Percentiles rank a stretch among this genome's conserved stretches.
Evolutionary conservation across 2,329 filamentous ascomycete genomes (phyloP).

Genomic region (Phialophora tarda): DNA sequence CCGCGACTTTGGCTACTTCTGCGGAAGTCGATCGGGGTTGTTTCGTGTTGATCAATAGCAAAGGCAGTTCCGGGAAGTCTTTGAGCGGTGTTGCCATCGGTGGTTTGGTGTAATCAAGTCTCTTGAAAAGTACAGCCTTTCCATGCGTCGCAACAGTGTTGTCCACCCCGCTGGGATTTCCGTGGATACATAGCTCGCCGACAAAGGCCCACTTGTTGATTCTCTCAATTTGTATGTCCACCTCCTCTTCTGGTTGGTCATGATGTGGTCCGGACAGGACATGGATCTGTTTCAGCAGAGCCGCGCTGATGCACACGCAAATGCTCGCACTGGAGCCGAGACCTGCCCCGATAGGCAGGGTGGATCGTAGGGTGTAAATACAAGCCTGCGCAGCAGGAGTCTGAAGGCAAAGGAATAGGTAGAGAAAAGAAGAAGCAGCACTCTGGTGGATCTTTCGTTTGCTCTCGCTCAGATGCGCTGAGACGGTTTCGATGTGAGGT

Average conservation of each 20-base stretch:
- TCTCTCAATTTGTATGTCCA: conserved; percentile 86
- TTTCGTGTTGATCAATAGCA: conserved; percentile 87
- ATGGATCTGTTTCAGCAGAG: conserved; percentile 84
- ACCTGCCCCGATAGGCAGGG: conserved; percentile 89
- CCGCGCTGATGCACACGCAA: conserved; percentile 82
- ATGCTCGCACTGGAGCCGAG: conserved; percentile 95
- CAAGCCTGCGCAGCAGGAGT: conserved; percentile 78
- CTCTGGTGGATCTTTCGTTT: conserved; percentile 82
- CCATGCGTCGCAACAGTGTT: conserved; percentile 95
- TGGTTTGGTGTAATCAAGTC: conserved; percentile 76
- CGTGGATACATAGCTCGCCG: conserved; percentile 94
- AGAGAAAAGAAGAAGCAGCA: conserved; percentile 85
- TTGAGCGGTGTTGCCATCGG: conserved; percentile 77
- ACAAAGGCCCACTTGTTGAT: conserved; percentile 99
- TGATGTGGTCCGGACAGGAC: conserved; percentile 88
- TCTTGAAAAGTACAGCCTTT: conserved; percentile 90
- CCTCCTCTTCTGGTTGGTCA: conserved; percentile 86
- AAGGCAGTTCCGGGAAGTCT: conserved; percentile 88
- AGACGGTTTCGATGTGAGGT: conserved; percentile 76
- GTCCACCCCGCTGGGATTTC: conserved; percentile 94
- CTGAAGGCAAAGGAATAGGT: conserved; percentile 87
- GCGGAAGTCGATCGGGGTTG: conserved; percentile 82
- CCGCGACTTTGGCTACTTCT: conserved; percentile 85
- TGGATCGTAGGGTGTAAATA: conserved; percentile 88
- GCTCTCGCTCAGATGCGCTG: conserved; percentile 67